phyloP scores from a whole-genome alignment of 1,284 basidiomycete species.

The Sphaerobolus stellatus region DNA sequence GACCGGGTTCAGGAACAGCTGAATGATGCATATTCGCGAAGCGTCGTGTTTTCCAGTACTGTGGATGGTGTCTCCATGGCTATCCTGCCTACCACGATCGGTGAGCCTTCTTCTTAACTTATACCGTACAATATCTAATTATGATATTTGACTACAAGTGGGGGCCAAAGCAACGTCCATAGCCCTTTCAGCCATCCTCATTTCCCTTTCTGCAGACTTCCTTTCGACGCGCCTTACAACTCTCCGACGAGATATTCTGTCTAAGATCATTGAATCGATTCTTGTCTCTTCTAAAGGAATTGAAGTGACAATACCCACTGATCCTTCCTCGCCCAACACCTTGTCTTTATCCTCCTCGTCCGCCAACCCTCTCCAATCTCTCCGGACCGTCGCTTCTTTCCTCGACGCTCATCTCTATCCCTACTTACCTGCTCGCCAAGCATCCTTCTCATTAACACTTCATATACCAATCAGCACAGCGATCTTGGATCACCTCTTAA shows the following conservation, averaged over 20 bases:
- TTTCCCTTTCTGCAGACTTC: conserved; percentile 55
- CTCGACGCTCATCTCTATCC: conserved; percentile 54
- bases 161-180: conserved; percentile 52
- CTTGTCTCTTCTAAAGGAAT: conserved; percentile 53
- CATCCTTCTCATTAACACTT: conserved; percentile 51
- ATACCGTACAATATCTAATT: background rate
- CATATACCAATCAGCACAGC: conserved; percentile 56
- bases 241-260: conserved; percentile 62
- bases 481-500: conserved; percentile 62
- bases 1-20: conserved; percentile 70
- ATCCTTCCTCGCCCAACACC: conserved; percentile 38
- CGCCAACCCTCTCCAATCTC: conserved; percentile 47
- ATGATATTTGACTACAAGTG: conserved; percentile 39
- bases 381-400: conserved; percentile 56
- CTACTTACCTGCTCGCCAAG: conserved; percentile 48
- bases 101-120: background rate
- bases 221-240: conserved; percentile 55
- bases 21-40: conserved; percentile 61
- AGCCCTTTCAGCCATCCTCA: conserved; percentile 53
- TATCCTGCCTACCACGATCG: conserved; percentile 43
- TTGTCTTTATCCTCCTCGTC: conserved; percentile 48
- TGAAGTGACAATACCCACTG: conserved; percentile 33
- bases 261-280: conserved; percentile 58
- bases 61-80: conserved; percentile 42
- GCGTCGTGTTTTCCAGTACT: conserved; percentile 34